Percentiles rank a stretch among this genome's conserved stretches.
Conservation (phyloP, 495 filamentous ascomycete species). For the Ramalina intermedia region DNA sequence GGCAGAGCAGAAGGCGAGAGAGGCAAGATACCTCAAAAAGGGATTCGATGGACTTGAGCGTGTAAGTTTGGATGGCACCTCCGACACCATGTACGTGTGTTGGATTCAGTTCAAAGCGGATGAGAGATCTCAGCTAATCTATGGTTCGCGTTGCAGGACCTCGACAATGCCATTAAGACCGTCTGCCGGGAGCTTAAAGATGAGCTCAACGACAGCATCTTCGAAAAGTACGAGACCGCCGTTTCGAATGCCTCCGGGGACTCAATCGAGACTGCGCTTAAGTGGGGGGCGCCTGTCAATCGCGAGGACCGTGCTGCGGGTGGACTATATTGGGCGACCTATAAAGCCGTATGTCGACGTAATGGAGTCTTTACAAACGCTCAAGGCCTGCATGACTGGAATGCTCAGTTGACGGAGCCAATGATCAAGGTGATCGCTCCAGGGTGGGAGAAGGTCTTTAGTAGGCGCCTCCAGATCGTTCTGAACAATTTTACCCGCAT, state of each 20-base stretch:
- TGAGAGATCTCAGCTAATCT: too few relatives aligned
- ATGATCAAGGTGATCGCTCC: conserved; percentile 36
- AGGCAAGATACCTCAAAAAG: conserved; percentile 27
- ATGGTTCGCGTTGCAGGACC: conserved; percentile 9
- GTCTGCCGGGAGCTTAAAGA: conserved; percentile 23
- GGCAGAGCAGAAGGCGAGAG: conserved; percentile 23
- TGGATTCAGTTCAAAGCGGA: not conserved
- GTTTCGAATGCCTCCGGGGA: conserved; percentile 16
- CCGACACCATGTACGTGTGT: conserved; percentile 8
- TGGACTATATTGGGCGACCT: conserved; percentile 41
- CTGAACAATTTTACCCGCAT: conserved; percentile 17
- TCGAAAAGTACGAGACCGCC: conserved; percentile 28
- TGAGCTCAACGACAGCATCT: conserved; percentile 29
- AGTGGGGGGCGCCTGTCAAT: conserved; percentile 32
- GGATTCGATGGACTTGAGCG: conserved; percentile 31
- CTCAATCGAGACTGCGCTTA: conserved; percentile 25
- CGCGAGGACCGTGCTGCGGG: conserved; percentile 25
- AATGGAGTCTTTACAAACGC: conserved; percentile 26
- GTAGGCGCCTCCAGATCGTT: conserved; percentile 26
- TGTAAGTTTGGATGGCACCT: conserved; percentile 21
- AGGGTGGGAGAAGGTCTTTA: conserved; percentile 45
- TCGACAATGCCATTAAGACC: conserved; percentile 23
- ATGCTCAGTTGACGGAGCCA: conserved; percentile 30
- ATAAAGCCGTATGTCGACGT: conserved; percentile 46
- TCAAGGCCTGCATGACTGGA: conserved; percentile 13